Base-by-base conservation (phyloP, 331 rosid species). In the Erythrophleum ivorense region DNA sequence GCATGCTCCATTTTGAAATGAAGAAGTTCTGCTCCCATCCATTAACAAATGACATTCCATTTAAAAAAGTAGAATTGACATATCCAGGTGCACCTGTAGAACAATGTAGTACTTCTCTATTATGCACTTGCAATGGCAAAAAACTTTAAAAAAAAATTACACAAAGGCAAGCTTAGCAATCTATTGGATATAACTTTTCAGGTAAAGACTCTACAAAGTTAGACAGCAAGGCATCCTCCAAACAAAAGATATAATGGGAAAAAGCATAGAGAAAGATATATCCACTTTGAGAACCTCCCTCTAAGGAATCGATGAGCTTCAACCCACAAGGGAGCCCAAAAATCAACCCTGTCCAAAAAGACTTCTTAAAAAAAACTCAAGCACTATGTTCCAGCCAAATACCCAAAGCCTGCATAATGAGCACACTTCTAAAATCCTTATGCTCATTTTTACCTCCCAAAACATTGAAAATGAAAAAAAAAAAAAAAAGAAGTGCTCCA, bases 1-100 rank as follows among this genome's bases (percentile, higher is more conserved):
- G 99, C 96, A 95, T 90, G 92, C 91, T 91, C 99, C 99, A 95
- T 87, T 95, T 95, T 74, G 99, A 93, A 87, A 95, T 90, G 80
- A 78, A 95, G 82, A 95, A 82, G 54, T 84, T 92, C 77, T 92
- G 91, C 83, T 94, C 96, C 99, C 99, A 95, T 74, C 99, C 99
- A 13, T 91, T 91, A 34, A 95, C 89, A 83, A 95, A 95, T 49
- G 99, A 93, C 97, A 95, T 89, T 86, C 99, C 99, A 83, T 90
- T 95, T 76, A 93, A 77, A 75, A 95, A 83, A 87, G 97, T 88
- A 46, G 98, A 87, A 15, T 90, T 73, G 46, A 86, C 48, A 77
- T 85, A 89, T 85, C 98, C 99, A 54, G 99, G 99, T 54, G 99
- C 98, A 87, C 99, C 99, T 95, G 91, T 74, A 62, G 73, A 67